Base-by-base conservation (phyloP, 169 alveolate genomes). In the Prorocentrum cordatum region DNA sequence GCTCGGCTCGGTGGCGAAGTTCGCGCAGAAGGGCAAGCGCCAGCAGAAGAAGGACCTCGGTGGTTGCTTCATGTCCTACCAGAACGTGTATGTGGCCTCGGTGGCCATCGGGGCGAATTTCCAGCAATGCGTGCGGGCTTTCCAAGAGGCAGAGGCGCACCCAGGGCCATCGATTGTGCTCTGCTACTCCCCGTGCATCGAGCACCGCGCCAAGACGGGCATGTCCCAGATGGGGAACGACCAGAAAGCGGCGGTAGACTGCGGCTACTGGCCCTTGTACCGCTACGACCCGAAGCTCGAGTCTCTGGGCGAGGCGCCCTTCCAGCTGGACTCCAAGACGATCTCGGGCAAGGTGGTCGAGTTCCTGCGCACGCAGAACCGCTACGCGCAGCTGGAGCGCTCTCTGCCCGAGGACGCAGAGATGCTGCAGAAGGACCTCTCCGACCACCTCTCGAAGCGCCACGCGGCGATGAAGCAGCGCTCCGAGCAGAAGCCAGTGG, bases 41-140 rank as follows among this genome's bases (percentile, higher is more conserved):
- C 92, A 92, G 38, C 93, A 84, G 33, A 93, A 93, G 83, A 93
- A 93, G 67, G 95, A 93, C 84, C 80, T 93, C 31, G 95, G 95
- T 2, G 87, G 91, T 7, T 92, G 92, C 50, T 94, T 94, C 26
- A 93, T 93, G 93, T 93, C 92, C 47, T 93, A 93, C 83, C 93
- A 93, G 39, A 84, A 92, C 45, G 95, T 93, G 38, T 93, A 93
- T 42, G 86, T 77, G n/a, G 87, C 87, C 38, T 77, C 87, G 26
- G 73, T 58, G 32, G 87, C 87, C 35, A 77, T 77, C 45, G 87
- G 87, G 3, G 87, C 87, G 64, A 77, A 77, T 24, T 77, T 58
- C 79, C 58, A 80, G 79, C 79, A 61, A 50, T 24, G 50, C 36
- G 82, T 66, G 59, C 80, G 66, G 64, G 68, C 36, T 1, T 9